phyloP scores from a whole-genome alignment of 257 asterid genomes.

The Solanum pinnatisectum region DNA sequence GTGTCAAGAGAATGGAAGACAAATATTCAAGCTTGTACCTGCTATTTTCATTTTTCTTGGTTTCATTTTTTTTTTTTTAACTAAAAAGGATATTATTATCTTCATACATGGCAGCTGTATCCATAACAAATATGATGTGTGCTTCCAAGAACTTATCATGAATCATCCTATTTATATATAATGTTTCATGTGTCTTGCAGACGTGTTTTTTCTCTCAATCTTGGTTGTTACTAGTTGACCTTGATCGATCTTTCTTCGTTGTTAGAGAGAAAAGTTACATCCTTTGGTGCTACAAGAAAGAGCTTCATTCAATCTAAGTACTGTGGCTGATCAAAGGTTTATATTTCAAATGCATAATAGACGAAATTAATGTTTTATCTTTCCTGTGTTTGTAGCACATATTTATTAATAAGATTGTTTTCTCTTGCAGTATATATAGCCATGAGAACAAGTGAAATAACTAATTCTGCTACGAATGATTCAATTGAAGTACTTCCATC shows the following conservation, averaged over 20 bases:
- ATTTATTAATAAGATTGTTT: background rate
- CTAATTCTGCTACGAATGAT: background rate
- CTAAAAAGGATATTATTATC: background rate
- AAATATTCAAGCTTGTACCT: background rate
- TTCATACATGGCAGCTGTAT: conserved; percentile 23
- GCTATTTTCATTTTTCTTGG: background rate
- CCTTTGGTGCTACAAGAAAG: background rate
- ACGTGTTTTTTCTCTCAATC: background rate
- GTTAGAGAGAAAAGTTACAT: background rate
- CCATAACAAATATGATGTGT: background rate
- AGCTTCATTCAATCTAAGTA: background rate
- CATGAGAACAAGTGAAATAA: conserved; percentile 21
- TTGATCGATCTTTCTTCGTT: background rate
- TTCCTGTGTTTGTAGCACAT: background rate
- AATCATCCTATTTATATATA: background rate
- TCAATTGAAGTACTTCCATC: conserved; percentile 28
- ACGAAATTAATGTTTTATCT: background rate
- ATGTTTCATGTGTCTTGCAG: background rate
- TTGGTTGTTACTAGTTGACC: background rate
- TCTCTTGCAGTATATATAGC: background rate
- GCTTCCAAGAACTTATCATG: conserved; percentile 6
- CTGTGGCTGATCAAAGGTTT: background rate
- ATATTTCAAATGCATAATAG: background rate
- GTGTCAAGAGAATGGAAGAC: background rate
- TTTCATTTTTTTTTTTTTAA: background rate